phyloP scores from a whole-genome alignment of 768 basidiomycete genomes.

The Naematelia aurantialba region DNA sequence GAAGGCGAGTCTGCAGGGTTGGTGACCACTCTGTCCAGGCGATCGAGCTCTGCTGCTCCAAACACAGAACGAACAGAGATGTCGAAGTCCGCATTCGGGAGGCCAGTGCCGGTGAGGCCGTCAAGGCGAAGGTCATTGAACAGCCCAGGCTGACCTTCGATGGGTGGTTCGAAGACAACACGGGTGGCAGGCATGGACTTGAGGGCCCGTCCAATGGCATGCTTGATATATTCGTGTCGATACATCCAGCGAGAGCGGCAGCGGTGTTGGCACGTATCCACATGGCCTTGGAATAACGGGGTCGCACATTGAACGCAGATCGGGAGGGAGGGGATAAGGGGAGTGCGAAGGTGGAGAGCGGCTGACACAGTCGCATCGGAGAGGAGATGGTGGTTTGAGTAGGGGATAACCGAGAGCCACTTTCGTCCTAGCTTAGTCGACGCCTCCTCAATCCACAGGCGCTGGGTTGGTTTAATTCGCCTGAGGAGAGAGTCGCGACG shows the following conservation, averaged over 20 bases:
- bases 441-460: not conserved
- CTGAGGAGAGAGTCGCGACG: not conserved
- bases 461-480: not conserved
- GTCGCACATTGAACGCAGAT: slow-evolving; percentile 2
- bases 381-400: not conserved
- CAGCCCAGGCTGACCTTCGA: not conserved
- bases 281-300: not conserved
- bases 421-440: not conserved
- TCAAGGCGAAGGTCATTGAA: slow-evolving; percentile 1
- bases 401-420: slow-evolving; percentile 11
- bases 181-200: not conserved
- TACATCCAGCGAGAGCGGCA: not conserved
- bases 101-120: not conserved
- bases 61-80: not conserved
- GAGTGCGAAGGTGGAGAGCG: not conserved
- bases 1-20: not conserved
- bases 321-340: not conserved
- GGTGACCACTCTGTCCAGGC: not conserved
- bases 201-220: not conserved
- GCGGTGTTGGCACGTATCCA: slow-evolving; percentile 6
- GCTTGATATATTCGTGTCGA: slow-evolving; percentile 12
- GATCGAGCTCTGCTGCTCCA: not conserved
- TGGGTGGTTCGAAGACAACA: not conserved
- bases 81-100: not conserved
- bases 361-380: slow-evolving; percentile 2